Evolutionary conservation across 441 rosid genomes (phyloP).

Genomic region (Aquilaria agallochum): DNA sequence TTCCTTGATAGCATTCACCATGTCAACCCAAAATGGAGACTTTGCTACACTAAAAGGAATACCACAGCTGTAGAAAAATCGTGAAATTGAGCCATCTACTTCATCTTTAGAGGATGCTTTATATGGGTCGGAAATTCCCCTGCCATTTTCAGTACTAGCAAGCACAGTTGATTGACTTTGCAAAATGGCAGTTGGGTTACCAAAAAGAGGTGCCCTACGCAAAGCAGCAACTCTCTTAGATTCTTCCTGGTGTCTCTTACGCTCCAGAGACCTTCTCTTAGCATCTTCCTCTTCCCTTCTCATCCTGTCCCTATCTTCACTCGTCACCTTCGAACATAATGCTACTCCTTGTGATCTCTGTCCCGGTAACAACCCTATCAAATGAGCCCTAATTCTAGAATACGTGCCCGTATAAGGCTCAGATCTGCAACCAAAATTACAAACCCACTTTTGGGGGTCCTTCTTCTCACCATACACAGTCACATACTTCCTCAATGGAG

Average conservation of each 20-base stretch:
- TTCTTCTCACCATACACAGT: neutral
- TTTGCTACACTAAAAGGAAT: slow-evolving; percentile 3
- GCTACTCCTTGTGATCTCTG: slow-evolving; percentile 2
- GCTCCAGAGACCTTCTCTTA: neutral
- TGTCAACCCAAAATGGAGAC: slow-evolving; percentile 3
- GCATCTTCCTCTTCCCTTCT: neutral
- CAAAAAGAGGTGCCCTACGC: neutral
- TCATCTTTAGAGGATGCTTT: slow-evolving; percentile 1
- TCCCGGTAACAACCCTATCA: slow-evolving; percentile 1
- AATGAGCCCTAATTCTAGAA: slow-evolving; percentile 1
- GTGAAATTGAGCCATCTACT: neutral
- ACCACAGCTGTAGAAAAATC: neutral
- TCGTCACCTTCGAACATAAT: neutral
- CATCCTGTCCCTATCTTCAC: neutral
- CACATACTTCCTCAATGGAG: slow-evolving; percentile 2
- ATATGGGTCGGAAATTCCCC: neutral
- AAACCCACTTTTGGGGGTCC: neutral
- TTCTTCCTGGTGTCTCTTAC: too few species aligned
- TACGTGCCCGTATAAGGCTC: slow-evolving; percentile 3
- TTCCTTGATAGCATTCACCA: slow-evolving; percentile 4
- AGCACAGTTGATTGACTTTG: neutral
- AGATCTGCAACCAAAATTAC: slow-evolving; percentile 6
- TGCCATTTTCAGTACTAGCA: neutral
- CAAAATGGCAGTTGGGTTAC: neutral
- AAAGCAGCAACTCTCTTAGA: neutral